Conservation (phyloP, 2,329 filamentous ascomycete species). For the Ophiostoma piceae region DNA sequence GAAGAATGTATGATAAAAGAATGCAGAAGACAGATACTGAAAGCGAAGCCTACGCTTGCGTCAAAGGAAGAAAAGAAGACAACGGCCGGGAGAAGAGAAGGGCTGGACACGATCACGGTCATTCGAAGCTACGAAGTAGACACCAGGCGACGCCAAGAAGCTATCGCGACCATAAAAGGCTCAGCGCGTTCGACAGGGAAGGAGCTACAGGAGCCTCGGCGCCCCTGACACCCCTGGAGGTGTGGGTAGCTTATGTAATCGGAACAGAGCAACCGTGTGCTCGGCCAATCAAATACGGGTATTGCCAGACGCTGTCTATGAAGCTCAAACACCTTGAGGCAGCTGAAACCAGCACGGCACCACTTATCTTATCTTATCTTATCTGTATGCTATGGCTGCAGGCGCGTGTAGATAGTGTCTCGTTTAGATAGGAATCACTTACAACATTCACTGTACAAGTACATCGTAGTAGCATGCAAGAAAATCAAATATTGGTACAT, state of each 20-base stretch:
- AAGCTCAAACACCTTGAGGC: too few species aligned
- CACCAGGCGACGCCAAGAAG: background rate
- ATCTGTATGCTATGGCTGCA: too few species aligned
- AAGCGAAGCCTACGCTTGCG: background rate
- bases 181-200: slow-evolving; percentile 7
- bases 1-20: background rate
- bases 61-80: background rate
- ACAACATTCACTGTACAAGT: too few species aligned
- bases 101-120: background rate
- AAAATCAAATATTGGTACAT: too few species aligned
- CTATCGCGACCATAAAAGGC: slow-evolving; percentile 2
- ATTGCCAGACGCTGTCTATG: background rate
- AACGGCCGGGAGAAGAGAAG: background rate
- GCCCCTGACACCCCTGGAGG: slow-evolving; percentile 4
- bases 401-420: too few species aligned
- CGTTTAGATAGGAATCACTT: too few species aligned
- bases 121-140: background rate
- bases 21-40: background rate
- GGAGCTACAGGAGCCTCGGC: slow-evolving; percentile 2
- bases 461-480: too few species aligned
- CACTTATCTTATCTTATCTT: too few species aligned
- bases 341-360: too few species aligned
- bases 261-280: background rate
- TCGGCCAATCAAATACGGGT: background rate
- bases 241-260: background rate